A percentile compares a stretch with the other conserved stretches of the same genome.
Conservation (phyloP, 192 early-diverging fungal genomes). For the Jimgerdemannia lactiflua region DNA sequence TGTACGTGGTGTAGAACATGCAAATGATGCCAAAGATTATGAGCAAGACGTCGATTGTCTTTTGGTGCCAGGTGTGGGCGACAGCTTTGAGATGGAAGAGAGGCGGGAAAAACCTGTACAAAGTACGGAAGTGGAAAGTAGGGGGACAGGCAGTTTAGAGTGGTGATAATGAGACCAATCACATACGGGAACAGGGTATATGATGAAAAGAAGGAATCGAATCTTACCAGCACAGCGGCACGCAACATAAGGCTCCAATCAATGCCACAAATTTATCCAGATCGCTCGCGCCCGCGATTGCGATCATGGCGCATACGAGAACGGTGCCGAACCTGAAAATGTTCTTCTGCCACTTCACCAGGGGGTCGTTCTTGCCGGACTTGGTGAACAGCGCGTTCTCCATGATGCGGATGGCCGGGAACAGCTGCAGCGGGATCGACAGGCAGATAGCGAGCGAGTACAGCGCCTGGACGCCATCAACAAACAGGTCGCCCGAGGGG, state of each 20-base stretch:
- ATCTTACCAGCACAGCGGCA: conserved; percentile 60
- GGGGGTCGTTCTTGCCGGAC: conserved; percentile 63
- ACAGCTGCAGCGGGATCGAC: conserved; percentile 81
- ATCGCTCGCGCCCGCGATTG: conserved; percentile 67
- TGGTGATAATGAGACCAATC: background rate
- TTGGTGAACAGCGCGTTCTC: conserved; percentile 67
- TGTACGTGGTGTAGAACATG: conserved; percentile 74
- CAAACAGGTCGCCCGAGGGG: conserved; percentile 56
- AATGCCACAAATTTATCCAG: conserved; percentile 90
- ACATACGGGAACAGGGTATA: background rate
- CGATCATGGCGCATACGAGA: conserved; percentile 57
- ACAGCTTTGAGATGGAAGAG: conserved; percentile 74
- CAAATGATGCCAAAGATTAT: conserved; percentile 65
- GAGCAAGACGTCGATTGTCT: conserved; percentile 54
- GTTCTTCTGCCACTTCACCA: conserved; percentile 80
- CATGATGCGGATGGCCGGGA: conserved; percentile 83
- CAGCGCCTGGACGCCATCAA: conserved; percentile 66
- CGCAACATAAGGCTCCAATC: conserved; percentile 74
- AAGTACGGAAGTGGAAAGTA: background rate
- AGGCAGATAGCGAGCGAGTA: conserved; percentile 88
- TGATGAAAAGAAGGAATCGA: background rate
- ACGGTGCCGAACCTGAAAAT: conserved; percentile 60
- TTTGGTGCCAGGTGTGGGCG: conserved; percentile 41
- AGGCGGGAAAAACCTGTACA: conserved; percentile 65
- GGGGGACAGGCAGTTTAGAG: too few relatives aligned